Conservation (phyloP, 164 flowering plant genomes). For the Liriodendron chinense region DNA sequence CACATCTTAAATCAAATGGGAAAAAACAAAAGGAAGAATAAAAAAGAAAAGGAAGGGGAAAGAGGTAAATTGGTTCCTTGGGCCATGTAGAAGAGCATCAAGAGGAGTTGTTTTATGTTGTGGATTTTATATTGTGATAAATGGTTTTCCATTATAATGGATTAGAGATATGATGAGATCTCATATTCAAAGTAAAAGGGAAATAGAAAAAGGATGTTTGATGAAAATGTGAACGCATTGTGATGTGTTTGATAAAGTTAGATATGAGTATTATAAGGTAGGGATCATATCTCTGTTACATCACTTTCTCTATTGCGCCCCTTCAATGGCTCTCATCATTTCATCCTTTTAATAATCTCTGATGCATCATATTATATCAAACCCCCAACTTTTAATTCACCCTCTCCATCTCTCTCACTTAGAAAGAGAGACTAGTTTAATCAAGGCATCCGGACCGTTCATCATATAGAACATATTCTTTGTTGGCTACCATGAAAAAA, state of each 20-base stretch:
- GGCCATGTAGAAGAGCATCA: no score
- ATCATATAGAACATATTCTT: no score
- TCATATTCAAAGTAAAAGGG: not conserved
- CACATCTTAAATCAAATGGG: no score
- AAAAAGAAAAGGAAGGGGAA: no score
- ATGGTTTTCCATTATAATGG: not conserved
- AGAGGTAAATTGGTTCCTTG: no score
- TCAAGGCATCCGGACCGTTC: not conserved
- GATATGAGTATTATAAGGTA: not conserved
- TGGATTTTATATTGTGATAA: not conserved
- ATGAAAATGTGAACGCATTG: not conserved
- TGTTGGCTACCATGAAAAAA: not conserved
- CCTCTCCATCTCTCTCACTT: no score
- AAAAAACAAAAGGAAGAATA: no score
- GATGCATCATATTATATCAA: not conserved
- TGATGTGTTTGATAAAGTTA: slow-evolving; percentile 2
- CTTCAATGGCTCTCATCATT: not conserved
- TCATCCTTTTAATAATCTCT: not conserved
- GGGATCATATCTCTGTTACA: not conserved
- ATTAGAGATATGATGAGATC: not conserved
- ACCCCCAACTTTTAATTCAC: not conserved
- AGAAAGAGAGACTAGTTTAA: not conserved
- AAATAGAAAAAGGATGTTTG: slow-evolving; percentile 2
- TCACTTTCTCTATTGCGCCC: not conserved
- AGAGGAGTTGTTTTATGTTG: no score